Evolutionary conservation across 2,329 filamentous ascomycete species (phyloP), one percentile per base, ranked within the genome.

Genomic region (Pochonia chlamydosporia): DNA sequence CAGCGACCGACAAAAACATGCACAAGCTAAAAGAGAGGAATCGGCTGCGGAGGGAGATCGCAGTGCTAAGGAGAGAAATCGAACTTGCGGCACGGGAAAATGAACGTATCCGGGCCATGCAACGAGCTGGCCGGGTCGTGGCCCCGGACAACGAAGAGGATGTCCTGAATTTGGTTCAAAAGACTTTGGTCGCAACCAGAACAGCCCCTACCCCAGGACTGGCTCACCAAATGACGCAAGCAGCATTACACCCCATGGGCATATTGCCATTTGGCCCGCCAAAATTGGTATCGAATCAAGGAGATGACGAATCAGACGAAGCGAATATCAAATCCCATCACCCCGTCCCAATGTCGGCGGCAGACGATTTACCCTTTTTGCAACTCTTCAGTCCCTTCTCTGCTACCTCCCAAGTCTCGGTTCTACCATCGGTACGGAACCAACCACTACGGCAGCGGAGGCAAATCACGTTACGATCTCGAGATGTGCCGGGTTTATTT

Each of bases 331-430:
- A 62, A 43, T 87, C 84, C 1, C 87, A 91, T 57, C 76, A 79
- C 44, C 88, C 85, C 0, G 58, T 81, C 2, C 72, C 73, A 1
- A 72, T 90, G 66, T 73, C 78, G 1, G 73, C 85, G 2, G 70
- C 75, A 1, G 79, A 90, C 50, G 79, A 85, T 43, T 66, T 86
- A 3, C 81, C 84, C 0, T 89, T 85, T 53, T 72, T 91, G 0
- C 78, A 85, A 40, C 73, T 85, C 8, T 89, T 93, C 56, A 86
- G 81, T 1, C 80, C 85, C 0, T 73, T 93, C 13, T 71, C 70
- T 0, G 82, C 87, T 48, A 72, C 73, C 0, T 84, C 81, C 0
- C 73, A 66, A 1, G 68, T 81, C 13, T 65, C 70, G 0, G 62
- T 76, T 0, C 56, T 79, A 2, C 71, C 75, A 0, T 37, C 61